These are phyloP conservation scores for Cyclostephanos invisitatus DNA, from an alignment of 108 stramenopile genomes.

Conservation along the genomic window DNA sequence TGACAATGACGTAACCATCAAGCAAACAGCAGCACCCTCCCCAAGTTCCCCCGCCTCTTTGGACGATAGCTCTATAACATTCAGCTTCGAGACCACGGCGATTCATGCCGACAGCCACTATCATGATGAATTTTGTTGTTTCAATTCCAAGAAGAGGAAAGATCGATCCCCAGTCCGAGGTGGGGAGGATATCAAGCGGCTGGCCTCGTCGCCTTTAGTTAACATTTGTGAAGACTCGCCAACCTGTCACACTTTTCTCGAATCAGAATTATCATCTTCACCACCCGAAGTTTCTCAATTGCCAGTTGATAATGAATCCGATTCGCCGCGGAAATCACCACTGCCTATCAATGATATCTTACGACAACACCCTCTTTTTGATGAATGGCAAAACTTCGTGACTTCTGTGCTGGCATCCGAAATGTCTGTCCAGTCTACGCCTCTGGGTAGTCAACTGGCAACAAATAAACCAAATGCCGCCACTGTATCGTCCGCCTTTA, in stretches of 20 bases:
- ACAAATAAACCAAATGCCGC: constrained; percentile 11
- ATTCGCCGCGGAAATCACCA: constrained; percentile 22
- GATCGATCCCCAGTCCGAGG: constrained; percentile 15
- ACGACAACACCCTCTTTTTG: constrained; percentile 54
- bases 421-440: constrained; percentile 81
- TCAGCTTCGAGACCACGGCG: not conserved
- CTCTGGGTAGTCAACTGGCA: constrained; percentile 71
- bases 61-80: not conserved
- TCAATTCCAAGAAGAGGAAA: constrained; percentile 16
- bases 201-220: not conserved
- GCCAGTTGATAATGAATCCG: constrained; percentile 12
- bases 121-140: constrained; percentile 4
- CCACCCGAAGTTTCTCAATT: constrained; percentile 19
- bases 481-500: constrained; percentile 20
- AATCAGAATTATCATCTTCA: constrained; percentile 10
- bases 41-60: not conserved
- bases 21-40: not conserved
- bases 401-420: constrained; percentile 71
- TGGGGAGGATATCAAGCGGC: constrained; percentile 5
- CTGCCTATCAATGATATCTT: constrained; percentile 40
- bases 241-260: constrained; percentile 9
- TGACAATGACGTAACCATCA: not conserved
- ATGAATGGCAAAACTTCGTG: constrained; percentile 77
- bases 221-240: not conserved
- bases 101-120: not conserved